Percentiles rank a stretch among this genome's conserved stretches.
Evolutionary conservation across 352 stramenopile genomes (phyloP).

Genomic region (Globisporangium cystogenes): DNA sequence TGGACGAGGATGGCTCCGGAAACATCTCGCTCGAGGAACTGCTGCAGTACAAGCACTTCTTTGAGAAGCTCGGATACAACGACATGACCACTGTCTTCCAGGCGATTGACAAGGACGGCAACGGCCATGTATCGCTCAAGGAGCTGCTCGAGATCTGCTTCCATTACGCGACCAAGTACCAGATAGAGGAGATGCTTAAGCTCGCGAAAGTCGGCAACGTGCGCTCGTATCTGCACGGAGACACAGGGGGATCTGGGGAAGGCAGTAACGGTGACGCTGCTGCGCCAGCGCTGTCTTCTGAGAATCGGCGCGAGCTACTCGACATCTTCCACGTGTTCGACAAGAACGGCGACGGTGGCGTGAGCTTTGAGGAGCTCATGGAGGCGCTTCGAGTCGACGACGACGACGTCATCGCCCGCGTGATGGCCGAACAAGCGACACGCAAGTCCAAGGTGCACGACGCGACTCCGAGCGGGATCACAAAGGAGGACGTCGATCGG

Average conservation of each 20-base stretch:
- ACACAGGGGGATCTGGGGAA: constrained; percentile 1
- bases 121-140: constrained; percentile 44
- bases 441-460: constrained; percentile 9
- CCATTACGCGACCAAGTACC: constrained; percentile 46
- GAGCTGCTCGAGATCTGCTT: constrained; percentile 67
- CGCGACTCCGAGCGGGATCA: constrained; percentile 31
- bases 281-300: constrained; percentile 9
- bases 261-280: constrained; percentile 3
- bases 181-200: constrained; percentile 65
- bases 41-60: constrained; percentile 47
- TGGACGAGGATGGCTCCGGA: constrained; percentile 63
- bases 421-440: constrained; percentile 29
- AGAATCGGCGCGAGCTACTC: constrained; percentile 41
- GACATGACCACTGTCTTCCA: constrained; percentile 64
- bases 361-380: constrained; percentile 72
- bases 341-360: constrained; percentile 51
- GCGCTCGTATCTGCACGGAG: constrained; percentile 32
- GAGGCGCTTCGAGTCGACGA: constrained; percentile 61
- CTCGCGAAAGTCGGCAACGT: constrained; percentile 64
- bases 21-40: constrained; percentile 49
- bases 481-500: constrained; percentile 44
- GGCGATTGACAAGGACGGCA: constrained; percentile 63
- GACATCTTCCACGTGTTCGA: constrained; percentile 72
- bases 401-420: constrained; percentile 43
- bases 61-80: constrained; percentile 60